Percentiles rank a stretch among this genome's conserved stretches.
Evolutionary conservation across 208 protist species (phyloP).

Genomic region (Wallacemonas sp.): DNA sequence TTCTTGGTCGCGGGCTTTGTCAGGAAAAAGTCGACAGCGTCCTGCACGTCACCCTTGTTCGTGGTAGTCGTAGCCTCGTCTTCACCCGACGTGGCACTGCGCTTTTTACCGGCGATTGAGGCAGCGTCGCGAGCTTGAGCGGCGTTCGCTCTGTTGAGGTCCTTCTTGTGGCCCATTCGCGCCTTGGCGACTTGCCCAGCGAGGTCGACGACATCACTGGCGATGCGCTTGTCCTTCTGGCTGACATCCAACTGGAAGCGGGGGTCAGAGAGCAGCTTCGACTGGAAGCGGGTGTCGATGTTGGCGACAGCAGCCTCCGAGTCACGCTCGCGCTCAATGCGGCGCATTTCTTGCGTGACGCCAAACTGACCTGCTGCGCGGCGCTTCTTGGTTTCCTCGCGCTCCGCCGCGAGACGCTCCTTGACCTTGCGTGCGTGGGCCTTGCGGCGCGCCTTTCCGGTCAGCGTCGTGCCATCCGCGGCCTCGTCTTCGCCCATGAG

Average conservation of each 20-base stretch:
- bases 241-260: constrained; percentile 86
- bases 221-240: constrained; percentile 64
- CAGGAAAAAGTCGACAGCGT: constrained; percentile 79
- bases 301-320: constrained; percentile 39
- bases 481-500: constrained; percentile 64
- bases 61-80: too few species aligned
- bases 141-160: constrained; percentile 19
- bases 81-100: not conserved
- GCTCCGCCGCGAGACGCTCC: constrained; percentile 64
- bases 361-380: constrained; percentile 65
- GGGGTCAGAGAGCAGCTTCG: constrained; percentile 79
- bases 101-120: not conserved
- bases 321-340: constrained; percentile 36
- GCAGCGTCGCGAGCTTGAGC: not conserved
- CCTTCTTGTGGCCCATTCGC: constrained; percentile 23
- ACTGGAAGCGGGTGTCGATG: constrained; percentile 84
- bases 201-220: constrained; percentile 63
- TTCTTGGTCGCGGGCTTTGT: constrained; percentile 30
- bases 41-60: constrained; percentile 22
- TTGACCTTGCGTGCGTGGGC: constrained; percentile 70
- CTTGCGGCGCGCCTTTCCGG: constrained; percentile 78
- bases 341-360: constrained; percentile 40
- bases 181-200: constrained; percentile 76
- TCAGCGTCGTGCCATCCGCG: constrained; percentile 32
- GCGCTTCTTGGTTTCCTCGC: constrained; percentile 66